Base-by-base conservation (phyloP, 768 basidiomycete genomes). In the Boletus subparvulus region DNA sequence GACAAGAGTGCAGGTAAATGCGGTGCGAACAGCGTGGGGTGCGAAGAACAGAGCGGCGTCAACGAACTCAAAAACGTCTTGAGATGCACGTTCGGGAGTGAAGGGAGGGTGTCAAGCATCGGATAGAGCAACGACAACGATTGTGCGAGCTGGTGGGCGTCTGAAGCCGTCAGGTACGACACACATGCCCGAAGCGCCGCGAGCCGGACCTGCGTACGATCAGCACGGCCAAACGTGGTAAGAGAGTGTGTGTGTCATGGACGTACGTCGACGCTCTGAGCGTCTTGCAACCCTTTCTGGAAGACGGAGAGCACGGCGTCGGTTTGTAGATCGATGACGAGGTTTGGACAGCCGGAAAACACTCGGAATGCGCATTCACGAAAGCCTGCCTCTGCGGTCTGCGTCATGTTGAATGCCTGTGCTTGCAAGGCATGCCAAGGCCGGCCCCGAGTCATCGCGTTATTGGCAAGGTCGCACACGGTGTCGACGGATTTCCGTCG, bases 401-500 rank as follows among this genome's bases (percentile, higher is more conserved):
- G 63, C 6, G 81, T 78, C 87, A 90, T 88, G 45, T 72, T 77
- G 63, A 92, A 92, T 0, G 80, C 78, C 52, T 86, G 87, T 0
- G 81, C 82, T 65, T 92, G 90, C 1, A 92, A 75, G 3, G 86
- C 86, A 65, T 90, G 89, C 90, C 90, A 93, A 3, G 89, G 90
- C 10, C 88, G 72, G 1, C 90, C 91, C 2, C 89, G 80, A 16
- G 71, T 67, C 87, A 92, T 90, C 12, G 83, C 82, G 55, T 88
- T 83, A 53, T 86, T 87, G 7, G 90, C 86, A 30, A 92, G 73
- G 63, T 92, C 91, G 56, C 83, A 84, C 24, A 88, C 79, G 2
- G 90, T 88, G 64, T 92, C 90, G 14, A 88, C 86, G 3, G 83
- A 77, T 69, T 88, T 90, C 17, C 82, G 79, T 16, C 89, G 77